Evolutionary conservation across 108 stramenopile species (phyloP).

Genomic region (Discostella stelligeroides): DNA sequence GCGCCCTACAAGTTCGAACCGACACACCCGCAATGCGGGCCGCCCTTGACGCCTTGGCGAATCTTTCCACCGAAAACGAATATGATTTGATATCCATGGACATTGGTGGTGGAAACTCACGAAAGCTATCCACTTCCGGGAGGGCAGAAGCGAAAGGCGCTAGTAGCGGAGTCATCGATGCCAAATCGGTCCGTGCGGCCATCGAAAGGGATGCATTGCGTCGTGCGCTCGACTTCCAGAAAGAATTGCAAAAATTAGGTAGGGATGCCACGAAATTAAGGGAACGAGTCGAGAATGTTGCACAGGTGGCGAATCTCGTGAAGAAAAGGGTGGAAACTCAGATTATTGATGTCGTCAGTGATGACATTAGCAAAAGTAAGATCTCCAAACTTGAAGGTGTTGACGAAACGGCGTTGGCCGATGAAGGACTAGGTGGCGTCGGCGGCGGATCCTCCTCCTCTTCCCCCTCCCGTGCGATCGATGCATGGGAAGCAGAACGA

Average conservation of each 20-base stretch:
- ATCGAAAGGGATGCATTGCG: conserved; percentile 85
- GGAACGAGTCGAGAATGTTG: conserved; percentile 56
- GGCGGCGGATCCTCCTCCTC: background rate
- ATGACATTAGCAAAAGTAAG: background rate
- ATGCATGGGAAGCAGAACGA: conserved; percentile 65
- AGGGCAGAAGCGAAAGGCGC: no score
- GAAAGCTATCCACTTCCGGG: background rate
- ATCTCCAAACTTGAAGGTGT: background rate
- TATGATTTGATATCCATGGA: background rate
- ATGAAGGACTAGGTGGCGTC: background rate
- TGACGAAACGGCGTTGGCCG: background rate
- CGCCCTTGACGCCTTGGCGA: conserved; percentile 80
- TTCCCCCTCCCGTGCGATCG: conserved; percentile 11
- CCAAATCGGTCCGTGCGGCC: conserved; percentile 74
- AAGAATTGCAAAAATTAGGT: conserved; percentile 60
- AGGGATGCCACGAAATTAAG: conserved; percentile 55
- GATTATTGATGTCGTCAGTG: conserved; percentile 30
- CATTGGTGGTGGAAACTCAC: background rate
- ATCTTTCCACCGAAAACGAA: conserved; percentile 40
- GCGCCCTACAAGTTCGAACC: conserved; percentile 80
- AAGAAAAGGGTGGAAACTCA: conserved; percentile 33
- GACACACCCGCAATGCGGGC: conserved; percentile 88
- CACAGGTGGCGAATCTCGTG: conserved; percentile 63
- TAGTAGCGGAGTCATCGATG: conserved; percentile 62
- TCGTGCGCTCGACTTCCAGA: conserved; percentile 73